phyloP scores from a whole-genome alignment of 2,329 filamentous ascomycete species.

The Neofusicoccum kwambonambiense region DNA sequence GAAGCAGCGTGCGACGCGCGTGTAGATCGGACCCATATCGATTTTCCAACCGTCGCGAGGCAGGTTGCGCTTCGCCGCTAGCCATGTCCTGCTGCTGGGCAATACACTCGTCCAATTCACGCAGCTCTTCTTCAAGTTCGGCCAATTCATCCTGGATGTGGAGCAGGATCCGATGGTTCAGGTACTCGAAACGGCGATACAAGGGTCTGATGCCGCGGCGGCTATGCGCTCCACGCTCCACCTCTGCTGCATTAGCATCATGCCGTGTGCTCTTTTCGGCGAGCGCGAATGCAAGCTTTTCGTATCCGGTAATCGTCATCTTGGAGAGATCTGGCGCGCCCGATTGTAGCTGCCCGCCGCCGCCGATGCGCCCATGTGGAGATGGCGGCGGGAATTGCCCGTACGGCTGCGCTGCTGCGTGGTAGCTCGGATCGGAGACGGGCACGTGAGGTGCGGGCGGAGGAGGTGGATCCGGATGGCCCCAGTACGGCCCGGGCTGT shows the following conservation, averaged over 20 bases:
- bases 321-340: conserved; percentile 24
- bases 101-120: conserved; percentile 63
- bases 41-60: conserved; percentile 59
- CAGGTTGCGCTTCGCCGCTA: conserved; percentile 42
- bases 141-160: conserved; percentile 82
- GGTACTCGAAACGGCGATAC: conserved; percentile 76
- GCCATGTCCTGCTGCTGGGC: conserved; percentile 37
- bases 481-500: conserved; percentile 14
- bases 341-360: conserved; percentile 6
- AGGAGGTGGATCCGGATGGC: conserved; percentile 9
- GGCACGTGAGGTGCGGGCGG: conserved; percentile 15
- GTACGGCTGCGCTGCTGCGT: conserved; percentile 8
- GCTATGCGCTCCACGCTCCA: background rate
- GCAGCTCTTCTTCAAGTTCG: conserved; percentile 77
- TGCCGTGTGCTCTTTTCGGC: conserved; percentile 28
- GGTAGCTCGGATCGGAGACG: conserved; percentile 9
- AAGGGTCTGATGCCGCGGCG: conserved; percentile 52
- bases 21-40: conserved; percentile 57
- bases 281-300: conserved; percentile 38
- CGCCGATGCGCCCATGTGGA: background rate
- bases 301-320: conserved; percentile 37
- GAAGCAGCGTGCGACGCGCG: conserved; percentile 59
- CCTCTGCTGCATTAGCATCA: conserved; percentile 19
- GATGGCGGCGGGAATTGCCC: conserved; percentile 15
- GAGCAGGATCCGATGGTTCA: conserved; percentile 80